Conservation (phyloP, 495 filamentous ascomycete species). For the Xylaria bambusicola region DNA sequence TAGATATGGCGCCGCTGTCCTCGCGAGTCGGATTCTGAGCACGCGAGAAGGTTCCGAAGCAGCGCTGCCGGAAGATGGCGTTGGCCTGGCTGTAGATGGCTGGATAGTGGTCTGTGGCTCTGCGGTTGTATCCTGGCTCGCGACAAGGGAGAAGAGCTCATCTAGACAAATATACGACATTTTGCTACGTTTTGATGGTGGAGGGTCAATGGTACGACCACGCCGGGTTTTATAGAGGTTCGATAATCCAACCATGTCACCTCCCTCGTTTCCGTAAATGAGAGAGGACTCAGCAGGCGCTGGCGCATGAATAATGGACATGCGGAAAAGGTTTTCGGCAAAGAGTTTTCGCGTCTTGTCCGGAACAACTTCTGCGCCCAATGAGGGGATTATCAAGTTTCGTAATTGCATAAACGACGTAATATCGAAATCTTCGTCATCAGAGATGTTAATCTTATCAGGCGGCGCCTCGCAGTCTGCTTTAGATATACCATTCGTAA, state of each 20-base stretch:
- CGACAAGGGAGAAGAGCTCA: constrained; percentile 74
- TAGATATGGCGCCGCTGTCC: constrained; percentile 77
- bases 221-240: constrained; percentile 64
- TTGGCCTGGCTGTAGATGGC: constrained; percentile 30
- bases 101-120: constrained; percentile 31
- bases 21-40: constrained; percentile 63
- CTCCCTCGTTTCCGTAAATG: constrained; percentile 35
- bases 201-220: constrained; percentile 70
- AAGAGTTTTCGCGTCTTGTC: constrained; percentile 71
- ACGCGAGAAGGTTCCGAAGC: constrained; percentile 29
- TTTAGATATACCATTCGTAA: constrained; percentile 60
- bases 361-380: constrained; percentile 65
- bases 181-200: constrained; percentile 61
- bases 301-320: constrained; percentile 76
- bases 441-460: constrained; percentile 46
- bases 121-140: constrained; percentile 42
- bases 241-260: constrained; percentile 50
- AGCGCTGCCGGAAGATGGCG: constrained; percentile 13
- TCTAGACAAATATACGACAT: constrained; percentile 83
- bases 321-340: constrained; percentile 73
- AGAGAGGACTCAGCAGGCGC: constrained; percentile 64
- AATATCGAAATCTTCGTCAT: constrained; percentile 80
- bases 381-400: constrained; percentile 69
- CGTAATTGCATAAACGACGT: constrained; percentile 67
- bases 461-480: constrained; percentile 54